Evolutionary conservation across 345 rosid species (phyloP), one percentile per base, ranked within the genome.

Genomic region (Gossypium herbaceum): DNA sequence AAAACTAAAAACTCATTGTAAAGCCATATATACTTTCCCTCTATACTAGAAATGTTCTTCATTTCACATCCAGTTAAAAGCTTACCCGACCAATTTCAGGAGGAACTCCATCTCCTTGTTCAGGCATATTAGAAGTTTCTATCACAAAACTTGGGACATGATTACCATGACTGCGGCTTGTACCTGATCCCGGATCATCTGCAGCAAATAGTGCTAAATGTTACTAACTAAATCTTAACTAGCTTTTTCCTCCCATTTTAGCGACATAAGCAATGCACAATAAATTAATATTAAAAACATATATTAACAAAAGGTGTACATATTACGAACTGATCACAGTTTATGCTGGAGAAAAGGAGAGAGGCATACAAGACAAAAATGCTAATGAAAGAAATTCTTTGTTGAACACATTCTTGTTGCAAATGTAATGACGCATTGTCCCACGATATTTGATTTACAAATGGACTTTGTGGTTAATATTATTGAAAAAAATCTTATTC

Each of bases 21-120:
- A 43, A 17, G 12, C 19, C n/a, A 60, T 44, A 57, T 51, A 50
- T 51, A 68, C 39, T 47, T 72, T 50, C 48, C 57, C 9, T 15
- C 24, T 48, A 16, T 29, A 22, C 63, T 29, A 74, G n/a, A 48
- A 41, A 59, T 13, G 67, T 11, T 51, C 51, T 73, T 58, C 59
- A 68, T 24, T 75, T 20, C 39, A 63, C 71, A 76, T 74, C 74
- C 44, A 78, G 59, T 48, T 17, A 41, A 45, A 76, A 50, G 44
- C 85, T 83, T 76, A 89, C 96, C 92, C 87, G 86, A 79, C 89
- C 76, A 59, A 91, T 82, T 75, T 91, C 92, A 7, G 90, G 93
- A 48, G 89, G 87, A 82, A 89, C 88, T 76, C 85, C 88, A 74
- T 89, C 93, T 43, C 93, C 93, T 79, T 85, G 90, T 66, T 91